Evolutionary conservation across 352 stramenopile species (phyloP), one percentile per base, ranked within the genome.

Genomic region (Saprolegnia parasitica): DNA sequence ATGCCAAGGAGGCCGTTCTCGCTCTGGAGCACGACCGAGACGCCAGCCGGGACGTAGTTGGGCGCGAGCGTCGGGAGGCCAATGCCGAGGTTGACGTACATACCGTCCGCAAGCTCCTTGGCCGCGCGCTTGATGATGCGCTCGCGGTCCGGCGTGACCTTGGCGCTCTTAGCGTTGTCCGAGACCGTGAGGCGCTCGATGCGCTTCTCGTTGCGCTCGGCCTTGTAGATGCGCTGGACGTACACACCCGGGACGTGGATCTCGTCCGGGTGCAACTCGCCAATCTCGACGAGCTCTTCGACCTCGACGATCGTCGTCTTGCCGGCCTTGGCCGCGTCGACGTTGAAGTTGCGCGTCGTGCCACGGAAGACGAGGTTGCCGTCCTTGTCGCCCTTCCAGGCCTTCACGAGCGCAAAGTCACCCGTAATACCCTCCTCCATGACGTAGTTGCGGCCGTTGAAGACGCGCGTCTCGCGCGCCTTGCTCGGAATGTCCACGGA

Each of bases 71-170:
- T 98, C 18, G 96, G 96, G 54, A 99, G 80, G 1, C 94, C 92
- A 72, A 99, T 99, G 47, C 96, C 96, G 29, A 99, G 72, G 77
- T 99, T 99, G 40, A 98, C 96, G 76, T 98, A 98, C 92, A 98
- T 98, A 24, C 96, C 96, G 78, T 98, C 77, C 72, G 97, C 76
- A 13, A 93, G 73, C 65, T 93, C 85, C 72, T 91, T 90, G 16
- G 85, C 85, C 21, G 94, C 94, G 32, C 96, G 91, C 73, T 95
- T 90, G 71, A 98, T 97, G 77, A 99, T 98, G 67, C 88, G 86
- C 64, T 95, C 89, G 68, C 95, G 86, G 68, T 90, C 82, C 5
- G 79, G 75, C 1, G 83, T 91, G 18, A 94, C 81, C 42, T 86
- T 86, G 37, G 81, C 75, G 47, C 57, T 70, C 35, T 62, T 70